Evolutionary conservation across 2,329 filamentous ascomycete species (phyloP).

Genomic region (Massarina eburnea): DNA sequence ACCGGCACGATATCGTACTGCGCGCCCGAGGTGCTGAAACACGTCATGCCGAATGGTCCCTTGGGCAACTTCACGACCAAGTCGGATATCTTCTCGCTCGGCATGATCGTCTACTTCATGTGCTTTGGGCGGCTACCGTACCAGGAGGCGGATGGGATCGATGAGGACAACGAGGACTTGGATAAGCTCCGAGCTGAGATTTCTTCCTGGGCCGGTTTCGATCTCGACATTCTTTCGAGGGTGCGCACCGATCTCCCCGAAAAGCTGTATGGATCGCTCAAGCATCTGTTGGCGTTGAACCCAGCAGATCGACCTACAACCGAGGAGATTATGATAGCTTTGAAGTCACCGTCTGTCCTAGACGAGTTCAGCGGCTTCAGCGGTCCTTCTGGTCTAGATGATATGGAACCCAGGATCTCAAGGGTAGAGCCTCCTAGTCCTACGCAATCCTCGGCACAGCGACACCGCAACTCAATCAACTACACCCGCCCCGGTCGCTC

Average conservation of each 20-base stretch:
- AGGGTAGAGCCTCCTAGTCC: constrained; percentile 47
- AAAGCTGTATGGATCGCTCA: constrained; percentile 82
- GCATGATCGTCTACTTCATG: constrained; percentile 98
- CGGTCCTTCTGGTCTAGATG: constrained; percentile 35
- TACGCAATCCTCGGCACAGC: constrained; percentile 22
- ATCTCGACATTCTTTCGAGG: constrained; percentile 69
- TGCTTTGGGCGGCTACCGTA: constrained; percentile 93
- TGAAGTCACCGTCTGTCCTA: constrained; percentile 64
- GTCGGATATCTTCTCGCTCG: constrained; percentile 95
- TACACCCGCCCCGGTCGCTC: constrained; percentile 36
- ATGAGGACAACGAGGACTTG: constrained; percentile 91
- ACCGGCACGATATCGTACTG: constrained; percentile 98
- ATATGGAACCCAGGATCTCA: constrained; percentile 45
- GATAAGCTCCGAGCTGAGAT: constrained; percentile 86
- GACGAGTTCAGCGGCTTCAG: constrained; percentile 49
- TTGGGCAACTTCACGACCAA: constrained; percentile 96
- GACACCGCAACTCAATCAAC: constrained; percentile 26
- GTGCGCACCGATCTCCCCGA: constrained; percentile 80
- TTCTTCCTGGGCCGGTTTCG: constrained; percentile 81
- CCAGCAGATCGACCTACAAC: constrained; percentile 79
- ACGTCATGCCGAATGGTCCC: constrained; percentile 62
- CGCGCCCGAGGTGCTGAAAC: constrained; percentile 85
- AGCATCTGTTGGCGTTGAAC: constrained; percentile 75
- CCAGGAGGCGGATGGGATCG: constrained; percentile 74
- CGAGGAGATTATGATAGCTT: constrained; percentile 77